These are phyloP conservation scores for Cryptosporidium meleagridis DNA, from an alignment of 169 alveolate genomes.

Conservation along the genomic window DNA sequence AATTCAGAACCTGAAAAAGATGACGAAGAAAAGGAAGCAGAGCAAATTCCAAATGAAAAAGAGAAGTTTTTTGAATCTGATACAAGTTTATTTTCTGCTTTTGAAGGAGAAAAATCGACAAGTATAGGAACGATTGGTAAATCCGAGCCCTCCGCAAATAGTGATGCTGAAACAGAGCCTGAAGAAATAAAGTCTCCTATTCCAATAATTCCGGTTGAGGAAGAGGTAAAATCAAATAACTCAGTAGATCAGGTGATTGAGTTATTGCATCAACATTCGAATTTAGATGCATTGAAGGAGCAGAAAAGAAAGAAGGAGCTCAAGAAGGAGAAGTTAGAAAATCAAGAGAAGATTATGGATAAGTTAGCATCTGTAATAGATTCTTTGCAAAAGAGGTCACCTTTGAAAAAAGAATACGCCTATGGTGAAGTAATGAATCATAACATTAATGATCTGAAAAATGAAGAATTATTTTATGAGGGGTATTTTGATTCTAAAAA, in stretches of 20 bases:
- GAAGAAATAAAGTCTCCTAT: not conserved
- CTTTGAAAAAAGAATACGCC: not conserved
- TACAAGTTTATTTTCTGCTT: not conserved
- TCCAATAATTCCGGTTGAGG: not conserved
- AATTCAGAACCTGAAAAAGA: not conserved
- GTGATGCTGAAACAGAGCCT: not conserved
- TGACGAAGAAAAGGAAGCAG: too few relatives aligned
- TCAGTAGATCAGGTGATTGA: conserved; percentile 25
- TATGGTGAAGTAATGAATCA: conserved; percentile 19
- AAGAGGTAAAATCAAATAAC: not conserved
- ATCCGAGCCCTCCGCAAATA: not conserved
- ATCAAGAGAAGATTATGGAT: conserved; percentile 41
- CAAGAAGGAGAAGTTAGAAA: not conserved
- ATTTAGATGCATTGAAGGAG: conserved; percentile 9
- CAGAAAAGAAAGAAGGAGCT: not conserved
- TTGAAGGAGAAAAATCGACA: not conserved
- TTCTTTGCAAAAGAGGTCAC: conserved; percentile 17
- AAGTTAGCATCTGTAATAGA: conserved; percentile 13
- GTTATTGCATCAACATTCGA: conserved; percentile 21
- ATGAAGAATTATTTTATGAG: not conserved
- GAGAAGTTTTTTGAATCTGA: not conserved
- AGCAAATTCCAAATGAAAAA: not conserved
- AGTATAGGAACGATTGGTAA: not conserved
- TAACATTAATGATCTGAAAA: not conserved
- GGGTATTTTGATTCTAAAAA: not conserved